Base-by-base conservation (phyloP, 495 filamentous ascomycete species). In the Aspergillus avenaceus region DNA sequence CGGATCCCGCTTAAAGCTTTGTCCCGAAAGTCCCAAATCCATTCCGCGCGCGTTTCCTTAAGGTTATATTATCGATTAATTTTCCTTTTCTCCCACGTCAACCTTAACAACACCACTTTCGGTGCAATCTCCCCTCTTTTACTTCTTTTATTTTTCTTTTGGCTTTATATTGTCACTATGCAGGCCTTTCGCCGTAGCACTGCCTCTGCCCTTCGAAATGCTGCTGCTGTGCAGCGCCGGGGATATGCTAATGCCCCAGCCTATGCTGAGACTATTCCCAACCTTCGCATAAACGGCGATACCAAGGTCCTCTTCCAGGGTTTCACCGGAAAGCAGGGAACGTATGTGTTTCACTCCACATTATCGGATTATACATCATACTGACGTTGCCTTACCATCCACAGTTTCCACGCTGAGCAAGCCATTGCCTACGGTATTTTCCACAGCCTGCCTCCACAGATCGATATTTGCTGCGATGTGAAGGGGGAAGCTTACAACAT, bases 251-350 rank as follows among this genome's bases (percentile, higher is more conserved):
- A 84, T 49, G 77, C 76, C 41, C 78, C 82, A 44, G 77, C 79
- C 46, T 99, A 99, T 67, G 80, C 87, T 50, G 70, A 82, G 55
- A 97, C 95, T 36, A 83, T 87, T 69, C 77, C 86, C 57, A 97
- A 97, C 78, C 82, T 99, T 56, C 86, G 89, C 69, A 90, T 99
- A 72, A 96, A 88, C 69, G 70, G 73, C 64, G 84, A 97, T 45
- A 99, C 93, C 49, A 90, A 88, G 73, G 90, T 99, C 46, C 77
- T 99, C 59, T 99, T 81, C 79, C 93, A 99, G 75, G 93, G 93
- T 47, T 97, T 99, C 71, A 99, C 93, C 11, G 93, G 93, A 63
- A 95, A 87, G 77, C 93, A 98, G 78, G 92, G 93, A 88, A 92
- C 89, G 91, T 97, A 74, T 76, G 91, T 90, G 19, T 1, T 29